Percentiles rank a stretch among this genome's conserved stretches.
Evolutionary conservation across 257 asterid species (phyloP).

Genomic region (Solanum infundibuliforme): DNA sequence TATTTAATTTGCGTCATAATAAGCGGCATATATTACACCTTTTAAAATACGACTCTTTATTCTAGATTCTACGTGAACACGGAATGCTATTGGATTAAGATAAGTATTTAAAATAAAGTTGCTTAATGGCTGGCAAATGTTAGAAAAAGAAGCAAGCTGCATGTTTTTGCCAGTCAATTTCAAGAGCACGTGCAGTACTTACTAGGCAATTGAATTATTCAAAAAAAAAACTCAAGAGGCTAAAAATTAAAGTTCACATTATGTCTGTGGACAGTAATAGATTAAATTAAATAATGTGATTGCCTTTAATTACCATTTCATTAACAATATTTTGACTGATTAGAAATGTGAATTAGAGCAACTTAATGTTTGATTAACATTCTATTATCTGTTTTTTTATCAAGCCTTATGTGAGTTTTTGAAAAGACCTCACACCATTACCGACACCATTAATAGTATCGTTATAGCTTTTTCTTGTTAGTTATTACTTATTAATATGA

Average conservation of each 20-base stretch:
- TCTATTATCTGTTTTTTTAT: background rate
- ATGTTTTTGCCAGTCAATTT: background rate
- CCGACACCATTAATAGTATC: rapidly evolving
- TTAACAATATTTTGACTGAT: background rate
- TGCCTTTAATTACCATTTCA: background rate
- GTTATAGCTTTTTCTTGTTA: background rate
- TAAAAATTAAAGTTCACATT: background rate
- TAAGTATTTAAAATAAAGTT: background rate
- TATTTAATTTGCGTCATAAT: no score
- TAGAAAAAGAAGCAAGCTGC: background rate
- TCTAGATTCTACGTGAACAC: rapidly evolving
- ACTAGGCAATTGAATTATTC: background rate
- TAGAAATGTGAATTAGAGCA: background rate
- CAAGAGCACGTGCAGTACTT: background rate
- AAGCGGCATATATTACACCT: rapidly evolving
- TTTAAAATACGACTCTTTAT: rapidly evolving
- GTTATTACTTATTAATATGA: background rate
- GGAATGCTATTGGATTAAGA: background rate
- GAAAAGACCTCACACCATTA: background rate
- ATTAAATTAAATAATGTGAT: background rate
- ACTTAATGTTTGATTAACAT: background rate
- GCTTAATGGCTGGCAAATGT: background rate
- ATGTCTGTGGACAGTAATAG: background rate
- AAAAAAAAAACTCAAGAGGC: background rate
- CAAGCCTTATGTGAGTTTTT: background rate